Conservation (phyloP, 106 monocot species). For the Phalaenopsis aphrodite region DNA sequence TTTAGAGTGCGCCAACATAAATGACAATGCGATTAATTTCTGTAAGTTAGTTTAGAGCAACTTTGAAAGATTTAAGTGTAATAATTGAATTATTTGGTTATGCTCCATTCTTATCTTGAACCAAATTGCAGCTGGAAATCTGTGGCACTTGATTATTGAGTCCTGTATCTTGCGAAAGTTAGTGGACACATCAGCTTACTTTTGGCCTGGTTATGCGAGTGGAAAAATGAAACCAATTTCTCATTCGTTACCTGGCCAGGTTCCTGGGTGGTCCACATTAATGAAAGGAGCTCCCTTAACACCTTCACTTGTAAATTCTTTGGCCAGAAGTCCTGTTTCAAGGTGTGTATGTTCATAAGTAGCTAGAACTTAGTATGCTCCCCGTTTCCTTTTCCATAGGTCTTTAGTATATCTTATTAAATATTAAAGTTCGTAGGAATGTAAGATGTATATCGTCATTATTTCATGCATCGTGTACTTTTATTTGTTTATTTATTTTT, state of each 20-base stretch:
- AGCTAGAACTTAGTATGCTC: background rate
- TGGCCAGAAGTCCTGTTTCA: constrained; percentile 74
- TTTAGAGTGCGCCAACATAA: constrained; percentile 42
- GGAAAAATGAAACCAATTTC: constrained; percentile 54
- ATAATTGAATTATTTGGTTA: background rate
- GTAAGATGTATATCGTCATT: background rate
- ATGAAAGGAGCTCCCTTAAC: constrained; percentile 76
- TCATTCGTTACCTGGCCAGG: constrained; percentile 51
- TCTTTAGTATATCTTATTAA: background rate
- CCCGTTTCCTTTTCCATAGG: background rate
- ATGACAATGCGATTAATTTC: constrained; percentile 53
- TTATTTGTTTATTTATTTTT: background rate
- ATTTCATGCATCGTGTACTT: background rate
- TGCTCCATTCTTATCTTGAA: constrained; percentile 3
- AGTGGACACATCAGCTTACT: constrained; percentile 87
- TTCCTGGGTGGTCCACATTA: constrained; percentile 71
- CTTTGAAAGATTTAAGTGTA: background rate
- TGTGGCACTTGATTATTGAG: constrained; percentile 97
- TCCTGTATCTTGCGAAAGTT: constrained; percentile 87
- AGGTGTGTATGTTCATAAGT: constrained; percentile 44
- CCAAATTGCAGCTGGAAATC: constrained; percentile 73
- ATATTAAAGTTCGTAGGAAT: background rate
- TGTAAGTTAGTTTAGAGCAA: background rate
- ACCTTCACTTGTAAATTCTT: constrained; percentile 49
- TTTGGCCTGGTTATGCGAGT: constrained; percentile 78